Percentiles rank a stretch among this genome's conserved stretches.
These are phyloP conservation scores for Gymnopilus junonius DNA, from an alignment of 768 basidiomycete genomes.

Conservation along the genomic window DNA sequence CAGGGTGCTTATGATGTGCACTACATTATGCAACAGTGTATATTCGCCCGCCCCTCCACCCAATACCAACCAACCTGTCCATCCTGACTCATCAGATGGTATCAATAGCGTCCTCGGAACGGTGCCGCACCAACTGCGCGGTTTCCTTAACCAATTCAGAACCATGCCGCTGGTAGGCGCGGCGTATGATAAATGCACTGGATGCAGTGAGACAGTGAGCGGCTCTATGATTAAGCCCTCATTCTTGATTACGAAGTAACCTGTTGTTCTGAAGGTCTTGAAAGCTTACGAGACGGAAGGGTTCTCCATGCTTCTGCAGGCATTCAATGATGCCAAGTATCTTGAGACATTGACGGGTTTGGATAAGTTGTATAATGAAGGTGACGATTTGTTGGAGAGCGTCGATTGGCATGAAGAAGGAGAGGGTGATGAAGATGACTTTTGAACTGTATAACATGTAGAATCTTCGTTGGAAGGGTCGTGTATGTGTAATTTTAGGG, in stretches of 20 bases:
- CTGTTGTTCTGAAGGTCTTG: constrained; percentile 58
- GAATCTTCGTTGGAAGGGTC: neutral
- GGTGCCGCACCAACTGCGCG: constrained; percentile 94
- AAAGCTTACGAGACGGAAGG: constrained; percentile 83
- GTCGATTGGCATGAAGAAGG: constrained; percentile 81
- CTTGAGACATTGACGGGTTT: constrained; percentile 79
- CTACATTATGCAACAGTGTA: constrained; percentile 26
- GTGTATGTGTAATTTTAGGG: neutral
- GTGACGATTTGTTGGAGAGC: constrained; percentile 68
- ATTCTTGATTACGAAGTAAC: neutral
- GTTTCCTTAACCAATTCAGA: constrained; percentile 86
- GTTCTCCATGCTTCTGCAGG: constrained; percentile 76
- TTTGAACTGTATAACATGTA: constrained; percentile 6
- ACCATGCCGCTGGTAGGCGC: constrained; percentile 85
- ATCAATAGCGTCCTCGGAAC: constrained; percentile 69
- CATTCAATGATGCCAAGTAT: constrained; percentile 82
- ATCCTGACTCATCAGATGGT: constrained; percentile 34
- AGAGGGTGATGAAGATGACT: constrained; percentile 41
- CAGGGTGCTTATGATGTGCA: neutral
- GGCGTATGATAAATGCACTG: constrained; percentile 88
- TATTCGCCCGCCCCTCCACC: constrained; percentile 75
- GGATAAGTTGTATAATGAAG: constrained; percentile 76
- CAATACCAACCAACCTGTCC: constrained; percentile 29
- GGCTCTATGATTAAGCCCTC: neutral
- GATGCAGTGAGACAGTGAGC: constrained; percentile 78